A percentile compares a stretch with the other conserved stretches of the same genome.
phyloP scores from a whole-genome alignment of 2,329 filamentous ascomycete species.

The Fulvia fulva region DNA sequence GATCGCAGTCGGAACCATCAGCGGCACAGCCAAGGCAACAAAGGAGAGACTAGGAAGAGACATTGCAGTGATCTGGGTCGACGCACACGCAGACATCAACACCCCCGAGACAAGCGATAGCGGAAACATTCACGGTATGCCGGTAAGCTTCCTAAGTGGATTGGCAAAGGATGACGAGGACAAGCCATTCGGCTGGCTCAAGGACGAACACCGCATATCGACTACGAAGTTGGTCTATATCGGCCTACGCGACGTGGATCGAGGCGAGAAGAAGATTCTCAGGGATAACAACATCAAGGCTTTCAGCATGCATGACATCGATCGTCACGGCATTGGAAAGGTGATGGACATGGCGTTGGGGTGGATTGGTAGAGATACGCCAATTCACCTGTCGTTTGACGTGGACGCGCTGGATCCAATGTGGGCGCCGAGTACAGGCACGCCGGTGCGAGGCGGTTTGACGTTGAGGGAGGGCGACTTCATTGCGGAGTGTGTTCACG shows the following conservation, averaged over 20 bases:
- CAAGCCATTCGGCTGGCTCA: conserved; percentile 86
- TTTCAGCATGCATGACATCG: conserved; percentile 98
- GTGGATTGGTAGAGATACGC: conserved; percentile 89
- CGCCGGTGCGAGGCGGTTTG: conserved; percentile 86
- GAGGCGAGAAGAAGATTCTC: conserved; percentile 89
- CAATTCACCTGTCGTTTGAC: conserved; percentile 95
- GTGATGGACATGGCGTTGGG: conserved; percentile 98
- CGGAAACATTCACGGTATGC: conserved; percentile 98
- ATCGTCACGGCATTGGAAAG: conserved; percentile 86
- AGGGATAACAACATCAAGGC: conserved; percentile 87
- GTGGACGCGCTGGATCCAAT: conserved; percentile 93
- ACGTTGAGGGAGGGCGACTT: conserved; percentile 95
- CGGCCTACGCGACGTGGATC: conserved; percentile 85
- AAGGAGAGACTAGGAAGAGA: conserved; percentile 77
- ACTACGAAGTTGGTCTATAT: conserved; percentile 93
- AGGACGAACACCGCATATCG: conserved; percentile 66
- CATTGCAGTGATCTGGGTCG: conserved; percentile 96
- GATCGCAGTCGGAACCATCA: conserved; percentile 90
- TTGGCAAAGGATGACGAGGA: conserved; percentile 65
- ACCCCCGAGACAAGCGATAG: conserved; percentile 83
- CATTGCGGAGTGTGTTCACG: conserved; percentile 70
- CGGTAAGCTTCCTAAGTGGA: conserved; percentile 84
- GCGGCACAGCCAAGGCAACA: conserved; percentile 79
- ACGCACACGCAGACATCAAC: conserved; percentile 97
- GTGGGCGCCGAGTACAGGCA: conserved; percentile 95